Evolutionary conservation across 2,329 filamentous ascomycete species (phyloP).

Genomic region (Ramularia collo-cygni): DNA sequence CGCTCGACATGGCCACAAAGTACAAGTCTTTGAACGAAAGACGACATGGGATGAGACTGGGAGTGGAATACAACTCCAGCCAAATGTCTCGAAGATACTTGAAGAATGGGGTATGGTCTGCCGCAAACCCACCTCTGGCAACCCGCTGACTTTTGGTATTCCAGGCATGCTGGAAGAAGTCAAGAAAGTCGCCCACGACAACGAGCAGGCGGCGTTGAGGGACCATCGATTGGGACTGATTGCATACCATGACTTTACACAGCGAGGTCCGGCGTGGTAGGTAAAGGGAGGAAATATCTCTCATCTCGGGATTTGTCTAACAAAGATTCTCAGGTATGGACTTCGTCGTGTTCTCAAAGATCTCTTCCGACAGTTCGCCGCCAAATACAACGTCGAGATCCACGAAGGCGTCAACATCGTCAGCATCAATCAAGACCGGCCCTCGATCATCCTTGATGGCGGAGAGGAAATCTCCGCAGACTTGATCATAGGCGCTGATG

Average conservation of each 20-base stretch:
- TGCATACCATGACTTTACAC: slow-evolving; percentile 3
- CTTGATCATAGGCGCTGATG: slow-evolving; percentile 7
- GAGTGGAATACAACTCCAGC: slow-evolving; percentile 8
- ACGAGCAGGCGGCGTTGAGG: slow-evolving; percentile 5
- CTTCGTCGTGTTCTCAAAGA: slow-evolving; percentile 2
- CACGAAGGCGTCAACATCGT: slow-evolving; percentile 3
- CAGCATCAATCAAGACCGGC: neutral
- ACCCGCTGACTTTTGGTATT: no score
- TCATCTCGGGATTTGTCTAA: no score
- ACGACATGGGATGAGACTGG: slow-evolving; percentile 1
- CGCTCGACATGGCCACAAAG: slow-evolving; percentile 5
- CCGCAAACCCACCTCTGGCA: no score
- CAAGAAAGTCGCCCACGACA: slow-evolving; percentile 2
- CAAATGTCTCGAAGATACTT: slow-evolving; percentile 7
- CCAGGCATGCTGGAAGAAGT: slow-evolving; percentile 5
- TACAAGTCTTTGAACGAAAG: slow-evolving; percentile 7
- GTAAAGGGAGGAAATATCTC: no score
- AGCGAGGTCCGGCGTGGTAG: slow-evolving; percentile 1
- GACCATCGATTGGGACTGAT: slow-evolving; percentile 2
- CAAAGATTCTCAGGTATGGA: slow-evolving; percentile 1
- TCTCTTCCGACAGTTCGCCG: neutral
- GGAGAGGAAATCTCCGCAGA: slow-evolving; percentile 3
- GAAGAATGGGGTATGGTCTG: slow-evolving; percentile 5
- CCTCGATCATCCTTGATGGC: slow-evolving; percentile 2
- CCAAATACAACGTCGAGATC: slow-evolving; percentile 1